A percentile compares a stretch with the other conserved stretches of the same genome.
These are phyloP conservation scores for Lumnitzera littorea DNA, from an alignment of 345 rosid genomes.

Conservation along the genomic window DNA sequence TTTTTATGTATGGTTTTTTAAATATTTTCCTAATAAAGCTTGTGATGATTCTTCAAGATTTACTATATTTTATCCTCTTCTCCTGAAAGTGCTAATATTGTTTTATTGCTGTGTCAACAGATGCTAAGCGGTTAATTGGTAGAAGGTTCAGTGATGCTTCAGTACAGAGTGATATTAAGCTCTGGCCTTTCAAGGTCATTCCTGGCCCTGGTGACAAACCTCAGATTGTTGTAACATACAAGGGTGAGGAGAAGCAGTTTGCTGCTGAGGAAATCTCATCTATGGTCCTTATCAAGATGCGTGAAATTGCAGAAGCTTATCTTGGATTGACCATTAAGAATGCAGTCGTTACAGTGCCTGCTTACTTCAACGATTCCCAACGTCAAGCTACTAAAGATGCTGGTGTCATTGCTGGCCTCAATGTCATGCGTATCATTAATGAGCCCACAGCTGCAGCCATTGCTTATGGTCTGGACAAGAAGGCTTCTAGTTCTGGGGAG, in stretches of 20 bases:
- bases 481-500: slow-evolving; percentile 58
- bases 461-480: slow-evolving; percentile 74
- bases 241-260: slow-evolving; percentile 59
- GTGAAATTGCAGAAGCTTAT: slow-evolving; percentile 70
- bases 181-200: slow-evolving; percentile 61
- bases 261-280: slow-evolving; percentile 74
- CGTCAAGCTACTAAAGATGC: slow-evolving; percentile 71
- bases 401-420: slow-evolving; percentile 65
- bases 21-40: too few relatives aligned
- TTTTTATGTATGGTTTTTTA: too few relatives aligned
- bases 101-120: slow-evolving; percentile 13
- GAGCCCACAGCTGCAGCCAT: slow-evolving; percentile 83
- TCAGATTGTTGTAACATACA: slow-evolving; percentile 49
- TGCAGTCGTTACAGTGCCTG: slow-evolving; percentile 69
- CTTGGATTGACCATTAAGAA: slow-evolving; percentile 48
- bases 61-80: too few relatives aligned
- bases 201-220: slow-evolving; percentile 61
- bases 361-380: slow-evolving; percentile 68
- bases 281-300: slow-evolving; percentile 75
- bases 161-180: slow-evolving; percentile 55
- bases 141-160: slow-evolving; percentile 53
- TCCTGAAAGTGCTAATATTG: too few relatives aligned
- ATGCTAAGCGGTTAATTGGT: slow-evolving; percentile 73
- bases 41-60: too few relatives aligned
- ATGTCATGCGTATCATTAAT: slow-evolving; percentile 64